Base-by-base conservation (phyloP, 1,284 basidiomycete genomes). In the Sanguinoderma infundibulare region DNA sequence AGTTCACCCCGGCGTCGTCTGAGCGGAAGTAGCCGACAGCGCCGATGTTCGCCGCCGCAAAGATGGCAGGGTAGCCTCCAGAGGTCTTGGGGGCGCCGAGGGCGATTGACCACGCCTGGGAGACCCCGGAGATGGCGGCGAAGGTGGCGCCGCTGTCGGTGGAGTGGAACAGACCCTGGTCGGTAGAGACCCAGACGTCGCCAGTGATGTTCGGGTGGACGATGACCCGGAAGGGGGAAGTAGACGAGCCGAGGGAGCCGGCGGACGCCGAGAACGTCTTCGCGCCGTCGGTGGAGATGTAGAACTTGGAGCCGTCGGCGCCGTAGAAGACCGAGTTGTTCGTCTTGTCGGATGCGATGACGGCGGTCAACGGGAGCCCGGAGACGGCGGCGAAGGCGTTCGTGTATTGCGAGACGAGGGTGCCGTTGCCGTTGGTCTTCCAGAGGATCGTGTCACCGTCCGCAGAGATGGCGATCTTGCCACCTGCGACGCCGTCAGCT, bases 121-220 rank as follows among this genome's bases (percentile, higher is more conserved):
- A 77, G 30, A 85, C 73, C 3, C 81, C 79, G 17, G 81, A 70
- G 52, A 87, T 72, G 9, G 81, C 69, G 8, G 78, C 76, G 73
- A 87, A 86, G 4, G 81, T 78, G 2, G 78, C 70, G 0, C 87
- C 86, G 17, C 70, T 77, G 71, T 87, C 74, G 5, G 81, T 83
- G 2, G 84, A 85, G 69, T 87, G 86, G 81, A 84, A 87, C 26
- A 89, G 72, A 6, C 86, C 87, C 55, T 73, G 78, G 71, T 86
- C 83, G 3, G 86, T 83, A 1, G 85, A 86, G 4, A 87, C 84
- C 85, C 86, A 88, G 24, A 87, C 74, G 67, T 88, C 86, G 14
- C 78, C 78, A 14, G 80, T 80, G 7, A 81, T 74, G 60, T 72
- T 75, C 9, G 83, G 81, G 70, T 87, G 78, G 22, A 85, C 85